Evolutionary conservation across 352 stramenopile species (phyloP), one percentile per base, ranked within the genome.

Genomic region (Globisporangium okanoganense): DNA sequence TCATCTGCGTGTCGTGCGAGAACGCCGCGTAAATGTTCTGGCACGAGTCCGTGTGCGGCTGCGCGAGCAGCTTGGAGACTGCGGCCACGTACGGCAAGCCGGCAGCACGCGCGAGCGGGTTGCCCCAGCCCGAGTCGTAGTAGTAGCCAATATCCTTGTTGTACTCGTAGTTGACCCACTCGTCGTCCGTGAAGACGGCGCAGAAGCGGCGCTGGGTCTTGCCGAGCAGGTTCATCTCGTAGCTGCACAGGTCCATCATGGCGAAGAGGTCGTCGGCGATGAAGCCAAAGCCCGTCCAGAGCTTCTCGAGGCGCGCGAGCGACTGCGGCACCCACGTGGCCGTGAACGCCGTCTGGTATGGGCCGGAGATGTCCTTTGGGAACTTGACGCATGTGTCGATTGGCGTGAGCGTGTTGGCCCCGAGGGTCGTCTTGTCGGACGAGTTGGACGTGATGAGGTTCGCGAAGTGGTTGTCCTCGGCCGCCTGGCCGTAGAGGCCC

Each of bases 161-260:
- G 64, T 85, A 85, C 14, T 41, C 73, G 59, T 85, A 85, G 50
- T 70, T 61, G 41, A 72, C 40, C 76, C 76, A 85, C 59, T 85
- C 76, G 14, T 82, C 69, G 61, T 85, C 76, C 16, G 73, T 77
- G 65, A 82, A 85, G 54, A 85, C 58, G 36, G 62, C 36, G 38
- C 76, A 85, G 66, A 82, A 81, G 56, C 72, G 62, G 4, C 70
- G 50, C 58, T 70, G 51, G 48, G 64, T 58, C 57, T 82, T 81
- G 54, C 69, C 67, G 13, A 76, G 49, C 27, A 78, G 71, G 50
- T 82, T 82, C 44, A 72, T 72, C 61, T 85, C 69, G 64, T 82
- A 85, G 66, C 76, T 79, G 62, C 76, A 85, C 40, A 85, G 58
- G 62, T 85, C 76, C 76, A 82, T 85, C 45, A 85, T 62, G 9